phyloP scores from a whole-genome alignment of 768 basidiomycete genomes.

The Trichaptum fuscoviolaceum region DNA sequence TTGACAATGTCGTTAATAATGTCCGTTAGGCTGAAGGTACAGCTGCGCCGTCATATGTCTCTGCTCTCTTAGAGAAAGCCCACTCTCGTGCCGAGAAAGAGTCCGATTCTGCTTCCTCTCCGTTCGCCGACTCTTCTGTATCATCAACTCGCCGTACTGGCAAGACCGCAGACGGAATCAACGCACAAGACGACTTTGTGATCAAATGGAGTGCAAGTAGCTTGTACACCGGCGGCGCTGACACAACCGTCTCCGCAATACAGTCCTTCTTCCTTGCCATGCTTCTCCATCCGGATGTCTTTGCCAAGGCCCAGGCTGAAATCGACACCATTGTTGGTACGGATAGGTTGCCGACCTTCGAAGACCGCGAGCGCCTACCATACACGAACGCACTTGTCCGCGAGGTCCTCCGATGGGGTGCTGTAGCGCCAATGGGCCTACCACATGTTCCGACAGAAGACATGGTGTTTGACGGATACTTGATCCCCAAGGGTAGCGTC shows the following conservation, averaged over 20 bases:
- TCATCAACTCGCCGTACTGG: background rate
- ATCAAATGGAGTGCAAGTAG: slow-evolving; percentile 14
- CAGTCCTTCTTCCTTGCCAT: slow-evolving; percentile 4
- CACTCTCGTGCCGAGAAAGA: background rate
- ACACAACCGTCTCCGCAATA: slow-evolving; percentile 11
- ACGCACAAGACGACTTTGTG: slow-evolving; percentile 10
- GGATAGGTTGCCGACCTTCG: background rate
- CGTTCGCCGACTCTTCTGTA: background rate
- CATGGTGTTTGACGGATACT: slow-evolving; percentile 14
- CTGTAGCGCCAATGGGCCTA: slow-evolving; percentile 12
- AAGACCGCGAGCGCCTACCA: slow-evolving; percentile 1
- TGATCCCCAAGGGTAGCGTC: slow-evolving; percentile 13
- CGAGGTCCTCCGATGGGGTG: slow-evolving; percentile 5
- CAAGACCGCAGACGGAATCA: background rate
- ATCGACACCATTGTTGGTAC: background rate
- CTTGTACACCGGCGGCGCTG: slow-evolving; percentile 16
- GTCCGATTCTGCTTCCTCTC: background rate
- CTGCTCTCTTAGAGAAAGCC: slow-evolving; percentile 1
- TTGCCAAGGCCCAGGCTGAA: slow-evolving; percentile 2
- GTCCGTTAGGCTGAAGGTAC: background rate
- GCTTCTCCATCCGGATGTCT: slow-evolving; percentile 2
- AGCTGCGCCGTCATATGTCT: slow-evolving; percentile 1
- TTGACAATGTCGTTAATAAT: background rate
- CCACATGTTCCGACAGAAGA: slow-evolving; percentile 14
- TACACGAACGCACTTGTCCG: slow-evolving; percentile 2